Evolutionary conservation across 768 basidiomycete species (phyloP).

Genomic region (Naganishia vaughanmartiniae): DNA sequence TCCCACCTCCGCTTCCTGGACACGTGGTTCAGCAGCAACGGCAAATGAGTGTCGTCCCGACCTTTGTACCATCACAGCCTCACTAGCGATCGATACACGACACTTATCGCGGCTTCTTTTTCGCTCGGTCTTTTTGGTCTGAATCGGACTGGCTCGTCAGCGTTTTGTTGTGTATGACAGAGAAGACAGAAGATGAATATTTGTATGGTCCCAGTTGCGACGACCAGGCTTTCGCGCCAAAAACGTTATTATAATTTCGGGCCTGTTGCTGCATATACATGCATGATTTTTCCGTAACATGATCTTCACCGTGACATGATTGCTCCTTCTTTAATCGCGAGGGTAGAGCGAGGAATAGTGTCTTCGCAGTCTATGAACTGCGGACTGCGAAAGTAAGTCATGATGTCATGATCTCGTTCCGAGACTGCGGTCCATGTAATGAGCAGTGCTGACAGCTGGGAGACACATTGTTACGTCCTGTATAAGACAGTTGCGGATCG

Average conservation of each 20-base stretch:
- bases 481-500: neutral
- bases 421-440: neutral
- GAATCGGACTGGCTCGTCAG: neutral
- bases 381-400: neutral
- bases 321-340: no score
- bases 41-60: conserved; percentile 20
- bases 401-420: neutral
- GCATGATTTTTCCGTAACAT: neutral
- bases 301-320: neutral
- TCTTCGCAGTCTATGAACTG: neutral
- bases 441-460: neutral
- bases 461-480: neutral
- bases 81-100: neutral
- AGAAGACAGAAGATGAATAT: no score
- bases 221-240: neutral
- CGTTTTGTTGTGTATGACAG: neutral
- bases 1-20: conserved; percentile 16
- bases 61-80: conserved; percentile 4
- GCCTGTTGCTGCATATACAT: neutral
- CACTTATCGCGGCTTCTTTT: neutral
- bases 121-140: neutral
- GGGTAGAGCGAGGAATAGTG: no score
- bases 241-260: neutral
- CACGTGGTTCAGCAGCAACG: conserved; percentile 10
- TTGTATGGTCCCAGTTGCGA: neutral